Base-by-base conservation (phyloP, 306 rosid genomes). In the Rubus parviflorus region DNA sequence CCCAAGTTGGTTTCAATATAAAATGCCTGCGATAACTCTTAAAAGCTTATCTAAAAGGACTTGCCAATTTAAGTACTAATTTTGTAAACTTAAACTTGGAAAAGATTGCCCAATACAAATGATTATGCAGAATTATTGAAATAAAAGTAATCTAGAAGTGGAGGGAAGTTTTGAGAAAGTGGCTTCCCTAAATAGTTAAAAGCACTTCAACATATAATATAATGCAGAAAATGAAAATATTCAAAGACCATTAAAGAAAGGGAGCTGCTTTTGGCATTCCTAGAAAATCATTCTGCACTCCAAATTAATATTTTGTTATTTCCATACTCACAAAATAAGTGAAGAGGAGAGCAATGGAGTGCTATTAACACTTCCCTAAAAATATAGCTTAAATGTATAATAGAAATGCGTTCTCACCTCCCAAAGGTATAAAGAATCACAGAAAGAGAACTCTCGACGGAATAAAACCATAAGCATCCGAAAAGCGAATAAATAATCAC, bases 401-500 rank as follows among this genome's bases (percentile, higher is more conserved):
- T 8, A 23, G 78, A 54, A 75, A 42, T 49, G 62, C 22, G 43
- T 66, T 76, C 88, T 65, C 79, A 93, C 99, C 99, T 96, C 99
- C 99, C 99, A 96, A 80, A 96, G 98, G 85, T 86, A 96, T 84
- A 96, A 84, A 8, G 99, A 92, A 81, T 96, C 99, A 78, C 99
- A 91, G 76, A 96, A 96, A 41, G 99, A 96, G 86, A 96, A 96
- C 72, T 96, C 99, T 77, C 99, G 93, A 48, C 99, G 98, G 79
- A 96, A 96, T 83, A 88, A 80, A 86, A 96, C 99, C 99, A 96
- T 96, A 60, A 96, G 96, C 99, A 96, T 96, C 91, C 99, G 96
- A 86, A 96, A 91, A 68, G 99, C 99, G 48, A 96, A 96, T 67
- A 96, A 81, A 86, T 93, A 96, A 78, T 91, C 96, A 53, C 99